phyloP scores from a whole-genome alignment of 2,329 filamentous ascomycete genomes.

The Alternaria hordeiaustralica region DNA sequence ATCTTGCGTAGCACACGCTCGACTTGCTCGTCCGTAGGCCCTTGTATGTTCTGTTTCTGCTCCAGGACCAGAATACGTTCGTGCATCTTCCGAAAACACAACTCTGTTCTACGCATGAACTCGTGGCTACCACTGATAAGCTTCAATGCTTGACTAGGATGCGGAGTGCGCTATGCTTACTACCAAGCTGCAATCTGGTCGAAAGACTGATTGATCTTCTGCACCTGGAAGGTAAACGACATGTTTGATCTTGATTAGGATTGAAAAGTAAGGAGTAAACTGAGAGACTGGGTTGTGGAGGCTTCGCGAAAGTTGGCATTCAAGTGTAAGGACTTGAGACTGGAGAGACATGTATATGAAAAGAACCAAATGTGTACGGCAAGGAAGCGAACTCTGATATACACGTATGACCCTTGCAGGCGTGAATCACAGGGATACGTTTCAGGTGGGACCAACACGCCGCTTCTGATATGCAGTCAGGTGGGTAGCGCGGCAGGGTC shows the following conservation, averaged over 20 bases:
- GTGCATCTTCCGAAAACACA: constrained; percentile 35
- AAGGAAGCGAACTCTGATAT: constrained; percentile 17
- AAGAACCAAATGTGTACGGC: neutral
- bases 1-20: constrained; percentile 47
- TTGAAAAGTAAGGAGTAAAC: neutral
- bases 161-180: constrained; percentile 19
- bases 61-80: constrained; percentile 37
- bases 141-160: neutral
- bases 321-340: neutral
- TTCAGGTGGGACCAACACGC: constrained; percentile 23
- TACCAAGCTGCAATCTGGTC: constrained; percentile 44
- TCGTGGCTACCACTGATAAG: constrained; percentile 27
- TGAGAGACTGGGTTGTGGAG: neutral
- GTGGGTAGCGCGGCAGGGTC: constrained; percentile 27
- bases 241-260: constrained; percentile 16
- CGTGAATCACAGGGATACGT: constrained; percentile 14
- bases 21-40: constrained; percentile 42
- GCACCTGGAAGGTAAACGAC: constrained; percentile 41
- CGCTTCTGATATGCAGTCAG: constrained; percentile 23
- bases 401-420: constrained; percentile 21
- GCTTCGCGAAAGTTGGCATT: neutral
- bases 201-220: constrained; percentile 43
- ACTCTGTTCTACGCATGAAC: constrained; percentile 42
- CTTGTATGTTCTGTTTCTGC: constrained; percentile 27
- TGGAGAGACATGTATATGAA: neutral